Evolutionary conservation across 2,329 filamentous ascomycete species (phyloP).

Genomic region (Colletotrichum noveboracense): DNA sequence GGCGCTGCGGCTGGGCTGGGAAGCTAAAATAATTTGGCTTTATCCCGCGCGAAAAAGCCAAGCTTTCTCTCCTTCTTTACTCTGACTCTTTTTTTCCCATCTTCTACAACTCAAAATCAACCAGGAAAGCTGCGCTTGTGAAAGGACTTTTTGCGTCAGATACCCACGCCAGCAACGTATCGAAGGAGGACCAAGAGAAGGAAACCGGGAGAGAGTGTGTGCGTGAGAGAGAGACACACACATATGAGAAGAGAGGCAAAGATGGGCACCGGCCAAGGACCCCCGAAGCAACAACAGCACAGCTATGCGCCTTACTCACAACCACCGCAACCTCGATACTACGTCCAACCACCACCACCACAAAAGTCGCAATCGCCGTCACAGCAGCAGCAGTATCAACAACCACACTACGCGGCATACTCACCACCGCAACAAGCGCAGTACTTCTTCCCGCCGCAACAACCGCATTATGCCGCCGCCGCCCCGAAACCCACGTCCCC

Average conservation of each 20-base stretch:
- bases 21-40: neutral
- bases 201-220: neutral
- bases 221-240: neutral
- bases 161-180: neutral
- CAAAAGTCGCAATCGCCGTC: neutral
- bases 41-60: neutral
- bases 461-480: slow-evolving; percentile 1
- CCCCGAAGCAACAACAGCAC: neutral
- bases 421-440: slow-evolving; percentile 10
- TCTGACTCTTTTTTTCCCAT: neutral
- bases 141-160: neutral
- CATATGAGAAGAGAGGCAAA: neutral
- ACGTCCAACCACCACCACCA: neutral
- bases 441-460: slow-evolving; percentile 7
- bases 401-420: neutral
- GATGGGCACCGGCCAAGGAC: slow-evolving; percentile 13
- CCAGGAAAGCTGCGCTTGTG: neutral
- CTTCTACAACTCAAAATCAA: neutral
- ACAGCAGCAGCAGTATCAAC: neutral
- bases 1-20: neutral
- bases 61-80: neutral
- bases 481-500: neutral
- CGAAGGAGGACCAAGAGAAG: neutral
- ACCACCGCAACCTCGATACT: slow-evolving; percentile 4
- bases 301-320: slow-evolving; percentile 3